phyloP scores from a whole-genome alignment of 371 early-diverging fungal species.

The Apophysomyces trapeziformis region DNA sequence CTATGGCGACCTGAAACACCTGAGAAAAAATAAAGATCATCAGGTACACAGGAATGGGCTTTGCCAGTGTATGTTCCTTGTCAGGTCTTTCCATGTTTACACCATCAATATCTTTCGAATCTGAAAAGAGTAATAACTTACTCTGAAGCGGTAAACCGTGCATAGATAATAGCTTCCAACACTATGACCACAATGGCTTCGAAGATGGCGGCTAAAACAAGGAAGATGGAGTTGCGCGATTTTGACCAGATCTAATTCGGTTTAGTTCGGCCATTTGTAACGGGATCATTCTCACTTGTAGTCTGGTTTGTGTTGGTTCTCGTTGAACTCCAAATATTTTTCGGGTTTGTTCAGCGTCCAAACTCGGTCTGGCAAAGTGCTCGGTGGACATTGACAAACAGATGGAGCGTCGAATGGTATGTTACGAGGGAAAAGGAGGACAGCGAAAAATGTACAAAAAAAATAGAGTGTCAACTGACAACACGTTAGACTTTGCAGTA shows the following conservation, averaged over 20 bases:
- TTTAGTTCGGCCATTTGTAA: not conserved
- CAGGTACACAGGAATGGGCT: slow-evolving; percentile 74
- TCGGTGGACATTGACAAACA: slow-evolving; percentile 15
- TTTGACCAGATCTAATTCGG: slow-evolving; percentile 38
- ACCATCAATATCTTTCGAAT: not conserved
- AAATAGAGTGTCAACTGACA: slow-evolving; percentile 8
- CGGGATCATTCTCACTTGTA: not conserved
- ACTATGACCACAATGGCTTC: slow-evolving; percentile 74
- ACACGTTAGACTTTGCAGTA: slow-evolving; percentile 1
- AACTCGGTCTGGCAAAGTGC: slow-evolving; percentile 13
- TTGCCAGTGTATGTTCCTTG: slow-evolving; percentile 25
- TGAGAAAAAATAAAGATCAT: slow-evolving; percentile 79
- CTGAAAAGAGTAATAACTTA: slow-evolving; percentile 13
- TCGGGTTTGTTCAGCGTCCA: slow-evolving; percentile 14
- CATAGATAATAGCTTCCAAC: slow-evolving; percentile 67
- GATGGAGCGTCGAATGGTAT: not conserved
- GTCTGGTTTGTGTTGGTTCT: slow-evolving; percentile 8
- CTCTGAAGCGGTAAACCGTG: slow-evolving; percentile 51
- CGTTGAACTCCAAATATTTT: slow-evolving; percentile 11
- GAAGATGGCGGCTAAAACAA: slow-evolving; percentile 52
- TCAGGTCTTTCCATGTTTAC: slow-evolving; percentile 24
- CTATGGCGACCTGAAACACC: slow-evolving; percentile 71
- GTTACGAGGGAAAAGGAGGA: slow-evolving; percentile 3
- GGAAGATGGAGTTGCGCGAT: slow-evolving; percentile 48
- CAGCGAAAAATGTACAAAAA: not conserved